Base-by-base conservation (phyloP, 257 asterid species). In the Petunia axillaris region DNA sequence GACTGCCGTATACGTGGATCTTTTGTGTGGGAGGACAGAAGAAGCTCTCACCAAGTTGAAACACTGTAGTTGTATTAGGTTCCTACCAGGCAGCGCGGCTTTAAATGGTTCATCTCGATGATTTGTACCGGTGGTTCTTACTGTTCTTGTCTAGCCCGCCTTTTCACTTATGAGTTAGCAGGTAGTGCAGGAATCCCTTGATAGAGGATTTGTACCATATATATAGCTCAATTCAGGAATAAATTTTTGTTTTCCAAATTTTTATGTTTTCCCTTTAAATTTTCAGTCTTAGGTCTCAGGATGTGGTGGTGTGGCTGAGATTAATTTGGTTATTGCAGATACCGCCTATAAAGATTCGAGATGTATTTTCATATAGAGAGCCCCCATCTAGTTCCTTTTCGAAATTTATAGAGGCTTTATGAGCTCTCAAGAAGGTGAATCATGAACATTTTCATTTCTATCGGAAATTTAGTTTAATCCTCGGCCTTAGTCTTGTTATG, bases 31-130 rank as follows among this genome's bases (percentile, higher is more conserved):
- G 5, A 92, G 79, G 82, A 80, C 88, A 15, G 82, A 87, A 15
- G 97, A 91, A 75, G 98, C 97, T 77, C 79, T 95, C 35, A 87
- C 82, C 48, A 95, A 87, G 89, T 84, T 93, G 93, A 93, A 83
- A 89, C 87, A 78, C 68, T 87, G 88, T 52, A 79, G 86, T 59
- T 84, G 85, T 10, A 64, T 91, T 71, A 87, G 90, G 81, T 89
- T 88, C 75, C 80, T 89, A 14, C 83, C 89, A 2, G 75, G 87
- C 40, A 66, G 81, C 79, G 75, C 76, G 44, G 38, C 80, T 62
- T 67, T 74, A 80, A 83, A 86, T 62, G 89, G 90, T 77, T 79
- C 86, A 40, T 87, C 85, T 66, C 89, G 90, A 89, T 84, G 84
- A 83, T 81, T 80, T 63, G 67, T 55, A 46, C 73, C 53, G 67